Base-by-base conservation (phyloP, 192 early-diverging fungal species). In the Coemansia sp. region DNA sequence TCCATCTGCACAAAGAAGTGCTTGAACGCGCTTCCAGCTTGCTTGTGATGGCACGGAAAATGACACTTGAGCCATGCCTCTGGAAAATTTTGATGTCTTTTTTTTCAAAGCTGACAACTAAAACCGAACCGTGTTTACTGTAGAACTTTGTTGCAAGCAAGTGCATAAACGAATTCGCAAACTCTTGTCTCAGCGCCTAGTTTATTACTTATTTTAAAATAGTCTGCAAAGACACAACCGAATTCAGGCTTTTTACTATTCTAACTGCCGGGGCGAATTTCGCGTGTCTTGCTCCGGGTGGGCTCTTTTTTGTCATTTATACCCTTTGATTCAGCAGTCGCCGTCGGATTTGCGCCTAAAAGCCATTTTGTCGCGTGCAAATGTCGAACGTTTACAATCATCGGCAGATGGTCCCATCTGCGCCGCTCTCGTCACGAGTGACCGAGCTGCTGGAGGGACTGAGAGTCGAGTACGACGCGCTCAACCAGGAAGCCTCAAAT, bases 361-460 rank as follows among this genome's bases (percentile, higher is more conserved):
- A 10, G 23, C 22, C 14, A 54, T 51, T 57, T 23, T 22, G 56
- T 48, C n/a, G 19, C 21, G 9, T 17, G 50, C 8, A 54, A 82
- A 89, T 89, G 87, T 87, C 86, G 14, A 85, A 85, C 72, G 83
- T 89, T 48, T 92, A 92, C 73, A 90, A 88, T 79, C 89, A 92
- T 78, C 86, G 91, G 47, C 85, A 87, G 47, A 90, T 92, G 87
- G 84, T 89, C 4, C 89, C 91, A 62, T 75, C 72, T 69, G 72
- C 82, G 6, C 80, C 85, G 55, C 79, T 84, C 6, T 82, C 78
- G 63, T 84, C 72, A 26, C 85, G 91, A 40, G 72, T 92, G 28
- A 79, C 85, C 6, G 93, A 95, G 67, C 80, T 93, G 44, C 75
- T 95, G n/a, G 95, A 97, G 37, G 83, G 90, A 37, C 73, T 95